Evolutionary conservation across 352 stramenopile species (phyloP), one percentile per base, ranked within the genome.

Genomic region (Globisporangium cederbergense): DNA sequence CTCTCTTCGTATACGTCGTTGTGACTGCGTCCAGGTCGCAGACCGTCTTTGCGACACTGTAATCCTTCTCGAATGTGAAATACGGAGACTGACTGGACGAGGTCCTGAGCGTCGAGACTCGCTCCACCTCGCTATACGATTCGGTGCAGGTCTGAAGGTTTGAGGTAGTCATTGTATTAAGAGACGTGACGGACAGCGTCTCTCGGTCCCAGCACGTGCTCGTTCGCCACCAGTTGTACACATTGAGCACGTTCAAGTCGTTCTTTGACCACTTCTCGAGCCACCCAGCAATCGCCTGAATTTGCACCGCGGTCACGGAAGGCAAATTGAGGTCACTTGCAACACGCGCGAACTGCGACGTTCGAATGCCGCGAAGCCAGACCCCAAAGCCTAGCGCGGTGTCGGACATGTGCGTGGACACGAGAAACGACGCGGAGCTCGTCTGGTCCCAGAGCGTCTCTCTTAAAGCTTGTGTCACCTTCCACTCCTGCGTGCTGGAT

Each of bases 221-320:
- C 4, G 46, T 56, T 18, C 67, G 64, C 81, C 81, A 90, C 81
- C 81, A 90, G 46, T 79, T 69, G 11, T 74, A 60, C n/a, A 88
- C 68, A 13, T 59, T 57, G 4, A 89, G 56, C 2, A 58, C 53
- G 46, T 90, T 83, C 11, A 90, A 60, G 0, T 70, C 52, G 11
- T 78, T 82, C 0, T 49, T 57, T 3, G 61, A 60, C 79, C 72
- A 89, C 2, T 18, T 46, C 6, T 47, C 42, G 4, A 90, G 65
- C 81, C 81, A 90, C 2, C 30, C 18, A 0, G 51, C 60, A 8
- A 88, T 78, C 3, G 62, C 76, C 30, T 58, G 49, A 0, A 65
- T 73, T 6, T 52, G 72, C 2, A 54, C 32, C 13, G 57, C 67
- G 1, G 69, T 73, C 18, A 81, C 38, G 38, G 56, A 65, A 61